Percentiles rank a stretch among this genome's conserved stretches.
Conservation (phyloP, 345 rosid genomes). For the Linum tenue region DNA sequence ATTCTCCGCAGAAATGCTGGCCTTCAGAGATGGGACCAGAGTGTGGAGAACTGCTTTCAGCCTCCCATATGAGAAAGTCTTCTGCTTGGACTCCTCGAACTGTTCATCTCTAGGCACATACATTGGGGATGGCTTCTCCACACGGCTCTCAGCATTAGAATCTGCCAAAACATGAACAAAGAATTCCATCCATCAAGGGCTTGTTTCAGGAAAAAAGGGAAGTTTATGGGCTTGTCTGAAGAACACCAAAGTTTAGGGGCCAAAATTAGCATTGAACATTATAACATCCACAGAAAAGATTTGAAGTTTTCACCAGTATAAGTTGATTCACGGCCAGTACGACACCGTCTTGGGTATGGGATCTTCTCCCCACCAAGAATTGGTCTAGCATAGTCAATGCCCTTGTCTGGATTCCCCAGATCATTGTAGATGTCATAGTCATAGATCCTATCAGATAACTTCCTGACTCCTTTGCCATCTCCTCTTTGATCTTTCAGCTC, state of each 20-base stretch:
- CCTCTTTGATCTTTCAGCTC: slow-evolving; percentile 70
- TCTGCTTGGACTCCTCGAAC: slow-evolving; percentile 72
- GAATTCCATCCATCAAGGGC: no score
- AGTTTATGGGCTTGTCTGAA: no score
- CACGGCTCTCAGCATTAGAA: slow-evolving; percentile 61
- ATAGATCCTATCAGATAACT: slow-evolving; percentile 70
- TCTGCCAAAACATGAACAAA: slow-evolving; percentile 23
- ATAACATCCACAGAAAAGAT: neutral
- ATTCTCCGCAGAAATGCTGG: slow-evolving; percentile 64
- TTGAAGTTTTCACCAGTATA: slow-evolving; percentile 41
- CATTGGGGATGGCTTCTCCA: slow-evolving; percentile 83
- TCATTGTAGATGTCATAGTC: slow-evolving; percentile 85
- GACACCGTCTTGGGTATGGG: slow-evolving; percentile 90
- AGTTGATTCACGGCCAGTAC: slow-evolving; percentile 61
- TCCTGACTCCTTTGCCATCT: slow-evolving; percentile 56
- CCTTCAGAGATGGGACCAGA: slow-evolving; percentile 68
- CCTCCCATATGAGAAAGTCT: slow-evolving; percentile 64
- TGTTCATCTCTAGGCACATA: slow-evolving; percentile 96
- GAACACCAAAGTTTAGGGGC: no score
- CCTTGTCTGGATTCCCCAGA: slow-evolving; percentile 84
- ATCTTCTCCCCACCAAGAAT: slow-evolving; percentile 53
- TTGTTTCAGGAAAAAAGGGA: no score
- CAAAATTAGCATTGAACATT: neutral
- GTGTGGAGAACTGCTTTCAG: slow-evolving; percentile 72
- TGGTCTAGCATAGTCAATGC: slow-evolving; percentile 51